Percentiles rank a stretch among this genome's conserved stretches.
phyloP scores from a whole-genome alignment of 345 rosid species.

The Gossypium herbaceum region DNA sequence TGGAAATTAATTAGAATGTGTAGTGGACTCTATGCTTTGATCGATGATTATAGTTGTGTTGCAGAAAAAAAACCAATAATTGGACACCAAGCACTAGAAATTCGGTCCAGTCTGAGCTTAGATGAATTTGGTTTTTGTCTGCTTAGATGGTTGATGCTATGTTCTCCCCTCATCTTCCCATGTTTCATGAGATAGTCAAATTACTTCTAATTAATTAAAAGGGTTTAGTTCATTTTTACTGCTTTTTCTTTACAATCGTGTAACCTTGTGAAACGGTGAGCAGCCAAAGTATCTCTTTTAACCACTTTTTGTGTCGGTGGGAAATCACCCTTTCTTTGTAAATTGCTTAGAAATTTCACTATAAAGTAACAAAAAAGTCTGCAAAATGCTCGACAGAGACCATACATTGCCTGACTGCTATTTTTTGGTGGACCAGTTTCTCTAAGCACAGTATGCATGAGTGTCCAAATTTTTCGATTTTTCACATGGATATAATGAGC shows the following conservation, averaged over 20 bases:
- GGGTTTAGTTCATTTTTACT: background rate
- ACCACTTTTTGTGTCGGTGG: no score
- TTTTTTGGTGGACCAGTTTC: background rate
- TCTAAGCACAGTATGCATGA: background rate
- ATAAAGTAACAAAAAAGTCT: no score
- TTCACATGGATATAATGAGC: no score
- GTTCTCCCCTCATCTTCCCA: background rate
- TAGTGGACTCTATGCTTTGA: background rate
- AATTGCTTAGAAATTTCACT: no score
- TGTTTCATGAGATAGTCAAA: background rate
- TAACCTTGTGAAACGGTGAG: background rate
- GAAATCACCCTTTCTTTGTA: no score
- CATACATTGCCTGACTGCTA: no score
- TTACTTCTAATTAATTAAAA: background rate
- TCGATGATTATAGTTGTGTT: background rate
- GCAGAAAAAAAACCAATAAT: background rate
- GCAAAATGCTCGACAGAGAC: no score
- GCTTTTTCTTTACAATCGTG: background rate
- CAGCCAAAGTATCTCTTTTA: background rate
- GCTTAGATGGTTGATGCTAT: background rate
- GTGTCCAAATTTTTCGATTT: no score
- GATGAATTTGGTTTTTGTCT: no score
- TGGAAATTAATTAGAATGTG: no score
- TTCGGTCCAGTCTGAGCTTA: no score
- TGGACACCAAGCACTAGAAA: background rate